phyloP scores from a whole-genome alignment of 2,329 filamentous ascomycete species.

The Colletotrichum sp. region DNA sequence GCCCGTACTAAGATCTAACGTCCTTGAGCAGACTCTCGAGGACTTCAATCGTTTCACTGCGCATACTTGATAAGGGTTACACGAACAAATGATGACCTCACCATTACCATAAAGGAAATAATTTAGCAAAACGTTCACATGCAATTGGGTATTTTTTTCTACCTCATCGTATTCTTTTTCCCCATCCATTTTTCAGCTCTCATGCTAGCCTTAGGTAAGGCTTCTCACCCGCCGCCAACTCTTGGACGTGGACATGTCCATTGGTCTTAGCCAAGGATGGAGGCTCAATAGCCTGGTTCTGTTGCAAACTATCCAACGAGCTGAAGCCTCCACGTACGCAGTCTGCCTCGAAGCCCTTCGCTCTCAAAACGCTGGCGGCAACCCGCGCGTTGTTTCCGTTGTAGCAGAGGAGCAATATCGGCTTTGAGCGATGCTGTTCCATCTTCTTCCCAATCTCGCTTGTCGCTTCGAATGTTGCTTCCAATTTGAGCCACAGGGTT shows the following conservation, averaged over 20 bases:
- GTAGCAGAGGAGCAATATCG: constrained; percentile 55
- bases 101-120: background rate
- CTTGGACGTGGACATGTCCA: background rate
- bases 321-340: constrained; percentile 48
- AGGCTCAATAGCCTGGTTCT: background rate
- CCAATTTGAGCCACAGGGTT: constrained; percentile 51
- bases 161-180: background rate
- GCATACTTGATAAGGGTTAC: background rate
- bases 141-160: background rate
- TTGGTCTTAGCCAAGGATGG: background rate
- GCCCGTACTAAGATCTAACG: background rate
- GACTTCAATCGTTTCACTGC: background rate
- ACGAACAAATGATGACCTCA: background rate
- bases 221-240: background rate
- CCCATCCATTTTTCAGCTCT: background rate
- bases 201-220: background rate
- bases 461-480: constrained; percentile 39
- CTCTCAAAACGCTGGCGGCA: constrained; percentile 57
- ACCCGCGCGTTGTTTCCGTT: constrained; percentile 59
- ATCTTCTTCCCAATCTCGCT: constrained; percentile 21
- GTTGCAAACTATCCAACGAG: constrained; percentile 19
- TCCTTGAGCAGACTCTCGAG: background rate
- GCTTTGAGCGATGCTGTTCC: constrained; percentile 28
- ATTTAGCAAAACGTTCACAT: background rate
- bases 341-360: constrained; percentile 51